phyloP scores from a whole-genome alignment of 495 filamentous ascomycete genomes.

The Amphirosellinia nigrospora region DNA sequence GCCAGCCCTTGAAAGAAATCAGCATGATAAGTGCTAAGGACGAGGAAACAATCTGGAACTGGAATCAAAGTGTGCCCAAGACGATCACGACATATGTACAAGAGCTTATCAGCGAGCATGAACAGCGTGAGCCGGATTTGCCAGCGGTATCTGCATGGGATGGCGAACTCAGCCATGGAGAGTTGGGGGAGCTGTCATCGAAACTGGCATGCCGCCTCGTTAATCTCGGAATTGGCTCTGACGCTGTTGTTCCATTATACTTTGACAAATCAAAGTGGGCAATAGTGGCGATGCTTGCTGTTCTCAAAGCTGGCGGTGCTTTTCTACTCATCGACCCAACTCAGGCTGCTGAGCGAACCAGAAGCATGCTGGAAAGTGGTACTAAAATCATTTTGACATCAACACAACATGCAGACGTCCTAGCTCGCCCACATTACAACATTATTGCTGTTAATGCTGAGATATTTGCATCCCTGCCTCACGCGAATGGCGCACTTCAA shows the following conservation, averaged over 20 bases:
- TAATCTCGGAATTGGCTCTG: conserved; percentile 48
- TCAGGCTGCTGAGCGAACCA: neutral
- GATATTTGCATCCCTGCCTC: neutral
- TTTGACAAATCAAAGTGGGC: conserved; percentile 57
- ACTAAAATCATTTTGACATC: neutral
- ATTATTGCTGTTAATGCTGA: neutral
- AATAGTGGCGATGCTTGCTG: conserved; percentile 46
- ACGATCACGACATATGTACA: neutral
- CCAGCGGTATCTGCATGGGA: conserved; percentile 53
- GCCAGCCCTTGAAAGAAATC: neutral
- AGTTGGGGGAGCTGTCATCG: conserved; percentile 43
- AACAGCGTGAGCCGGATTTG: conserved; percentile 19
- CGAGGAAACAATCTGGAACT: neutral
- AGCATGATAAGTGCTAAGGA: neutral
- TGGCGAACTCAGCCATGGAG: conserved; percentile 47
- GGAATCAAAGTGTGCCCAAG: neutral
- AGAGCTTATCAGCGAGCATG: neutral
- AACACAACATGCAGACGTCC: neutral
- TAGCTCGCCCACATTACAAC: neutral
- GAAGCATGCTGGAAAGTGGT: neutral
- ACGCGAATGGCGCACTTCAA: neutral
- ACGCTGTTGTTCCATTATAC: conserved; percentile 56
- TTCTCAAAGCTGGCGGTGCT: conserved; percentile 45
- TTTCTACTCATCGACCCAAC: conserved; percentile 32
- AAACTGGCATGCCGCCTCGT: conserved; percentile 40